Percentiles rank a stretch among this genome's conserved stretches.
Conservation (phyloP, 1,284 basidiomycete genomes). For the Lentinula novae-zelandiae region DNA sequence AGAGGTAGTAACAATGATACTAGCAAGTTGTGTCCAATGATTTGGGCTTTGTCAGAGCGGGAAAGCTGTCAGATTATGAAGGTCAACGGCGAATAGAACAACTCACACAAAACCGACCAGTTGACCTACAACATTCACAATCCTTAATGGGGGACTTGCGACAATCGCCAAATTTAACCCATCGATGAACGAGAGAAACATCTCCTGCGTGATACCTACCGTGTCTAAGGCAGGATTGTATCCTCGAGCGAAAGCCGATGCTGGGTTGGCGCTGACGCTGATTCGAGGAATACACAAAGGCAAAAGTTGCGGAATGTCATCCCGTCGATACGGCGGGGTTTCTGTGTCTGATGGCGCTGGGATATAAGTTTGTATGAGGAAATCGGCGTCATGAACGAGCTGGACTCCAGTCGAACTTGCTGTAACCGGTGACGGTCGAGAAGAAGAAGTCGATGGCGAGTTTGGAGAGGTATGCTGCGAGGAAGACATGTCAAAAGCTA, state of each 20-base stretch:
- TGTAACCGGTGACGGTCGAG: neutral
- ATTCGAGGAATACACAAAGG: slow-evolving; percentile 22
- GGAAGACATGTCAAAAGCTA: neutral
- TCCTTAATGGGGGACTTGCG: slow-evolving; percentile 19
- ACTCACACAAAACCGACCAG: slow-evolving; percentile 23
- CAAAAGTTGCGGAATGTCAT: slow-evolving; percentile 9
- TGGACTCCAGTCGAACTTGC: slow-evolving; percentile 10
- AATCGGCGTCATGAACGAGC: slow-evolving; percentile 4
- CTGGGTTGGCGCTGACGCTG: slow-evolving; percentile 10
- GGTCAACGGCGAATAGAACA: neutral
- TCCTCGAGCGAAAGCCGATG: slow-evolving; percentile 20
- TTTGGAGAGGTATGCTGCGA: neutral
- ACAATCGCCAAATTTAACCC: slow-evolving; percentile 24
- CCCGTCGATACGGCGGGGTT: neutral
- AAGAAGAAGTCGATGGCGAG: neutral
- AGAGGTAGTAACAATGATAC: slow-evolving; percentile 19
- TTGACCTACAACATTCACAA: slow-evolving; percentile 19
- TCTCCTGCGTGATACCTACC: slow-evolving; percentile 18
- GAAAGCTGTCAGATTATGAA: neutral
- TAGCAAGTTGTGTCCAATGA: slow-evolving; percentile 23
- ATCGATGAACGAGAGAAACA: slow-evolving; percentile 22
- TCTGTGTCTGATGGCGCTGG: neutral
- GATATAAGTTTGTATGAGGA: slow-evolving; percentile 9
- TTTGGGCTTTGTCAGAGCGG: slow-evolving; percentile 16
- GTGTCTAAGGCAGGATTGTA: slow-evolving; percentile 17